A percentile compares a stretch with the other conserved stretches of the same genome.
Evolutionary conservation across 148 eudicot species (phyloP).

Genomic region (Amaranthus hypochondriacus): DNA sequence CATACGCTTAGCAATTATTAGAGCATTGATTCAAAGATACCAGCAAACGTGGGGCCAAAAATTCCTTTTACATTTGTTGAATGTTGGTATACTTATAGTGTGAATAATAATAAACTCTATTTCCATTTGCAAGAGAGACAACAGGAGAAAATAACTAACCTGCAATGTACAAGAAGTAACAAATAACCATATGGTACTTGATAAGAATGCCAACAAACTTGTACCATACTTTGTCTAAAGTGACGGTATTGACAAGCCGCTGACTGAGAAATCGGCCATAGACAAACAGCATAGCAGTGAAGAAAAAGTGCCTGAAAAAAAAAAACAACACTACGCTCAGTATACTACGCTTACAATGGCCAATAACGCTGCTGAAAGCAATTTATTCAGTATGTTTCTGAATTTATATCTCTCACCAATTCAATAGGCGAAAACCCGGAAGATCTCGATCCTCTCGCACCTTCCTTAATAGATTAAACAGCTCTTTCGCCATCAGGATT

Average conservation of each 20-base stretch:
- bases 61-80: background rate
- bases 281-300: conserved; percentile 93
- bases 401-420: conserved; percentile 46
- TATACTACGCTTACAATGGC: background rate
- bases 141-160: conserved; percentile 39
- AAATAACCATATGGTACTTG: conserved; percentile 95
- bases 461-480: conserved; percentile 61
- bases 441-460: conserved; percentile 67
- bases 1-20: background rate
- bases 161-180: conserved; percentile 88
- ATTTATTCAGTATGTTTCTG: background rate
- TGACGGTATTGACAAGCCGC: conserved; percentile 86
- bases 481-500: conserved; percentile 76
- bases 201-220: conserved; percentile 67
- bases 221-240: conserved; percentile 67
- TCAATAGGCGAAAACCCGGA: conserved; percentile 73
- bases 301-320: conserved; percentile 86
- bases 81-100: background rate
- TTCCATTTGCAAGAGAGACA: conserved; percentile 2
- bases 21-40: background rate
- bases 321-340: conserved; percentile 3
- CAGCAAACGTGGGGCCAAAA: background rate
- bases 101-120: background rate
- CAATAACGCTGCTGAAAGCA: background rate
- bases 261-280: conserved; percentile 92